A percentile compares a stretch with the other conserved stretches of the same genome.
phyloP scores from a whole-genome alignment of 2,329 filamentous ascomycete genomes.

The Cladophialophora immunda region DNA sequence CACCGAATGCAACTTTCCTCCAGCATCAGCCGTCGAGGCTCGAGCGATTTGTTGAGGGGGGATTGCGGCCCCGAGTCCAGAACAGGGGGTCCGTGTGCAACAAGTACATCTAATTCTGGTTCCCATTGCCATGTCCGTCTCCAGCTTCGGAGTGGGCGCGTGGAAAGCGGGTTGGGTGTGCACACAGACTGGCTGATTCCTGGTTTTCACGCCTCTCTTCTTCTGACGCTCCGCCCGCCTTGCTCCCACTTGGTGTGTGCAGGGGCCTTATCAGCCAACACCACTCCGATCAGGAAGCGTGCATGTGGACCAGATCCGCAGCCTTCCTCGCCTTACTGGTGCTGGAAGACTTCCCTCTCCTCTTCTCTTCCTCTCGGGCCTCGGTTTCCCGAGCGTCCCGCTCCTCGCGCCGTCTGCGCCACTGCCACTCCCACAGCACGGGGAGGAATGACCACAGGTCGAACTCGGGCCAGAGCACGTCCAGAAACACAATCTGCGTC shows the following conservation, averaged over 20 bases:
- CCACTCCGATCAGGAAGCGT: background rate
- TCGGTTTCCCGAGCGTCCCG: constrained; percentile 7
- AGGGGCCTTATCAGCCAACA: background rate
- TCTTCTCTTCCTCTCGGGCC: background rate
- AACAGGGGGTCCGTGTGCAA: no score
- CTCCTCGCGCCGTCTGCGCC: constrained; percentile 56
- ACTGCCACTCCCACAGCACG: constrained; percentile 89
- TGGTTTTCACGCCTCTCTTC: background rate
- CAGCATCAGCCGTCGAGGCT: no score
- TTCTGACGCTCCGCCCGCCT: background rate
- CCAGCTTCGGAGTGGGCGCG: no score
- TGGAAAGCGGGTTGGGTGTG: no score
- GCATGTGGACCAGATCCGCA: background rate
- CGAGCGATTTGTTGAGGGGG: no score
- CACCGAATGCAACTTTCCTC: no score
- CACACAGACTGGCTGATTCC: no score
- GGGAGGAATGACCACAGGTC: constrained; percentile 93
- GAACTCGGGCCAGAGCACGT: constrained; percentile 95
- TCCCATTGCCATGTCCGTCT: no score
- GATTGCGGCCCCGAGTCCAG: no score
- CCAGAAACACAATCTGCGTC: constrained; percentile 89
- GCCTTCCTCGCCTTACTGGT: constrained; percentile 1
- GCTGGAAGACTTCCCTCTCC: background rate
- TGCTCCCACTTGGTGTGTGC: background rate
- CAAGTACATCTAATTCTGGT: no score